Percentiles rank a stretch among this genome's conserved stretches.
phyloP scores from a whole-genome alignment of 2,329 filamentous ascomycete genomes.

The Emericellopsis atlantica region DNA sequence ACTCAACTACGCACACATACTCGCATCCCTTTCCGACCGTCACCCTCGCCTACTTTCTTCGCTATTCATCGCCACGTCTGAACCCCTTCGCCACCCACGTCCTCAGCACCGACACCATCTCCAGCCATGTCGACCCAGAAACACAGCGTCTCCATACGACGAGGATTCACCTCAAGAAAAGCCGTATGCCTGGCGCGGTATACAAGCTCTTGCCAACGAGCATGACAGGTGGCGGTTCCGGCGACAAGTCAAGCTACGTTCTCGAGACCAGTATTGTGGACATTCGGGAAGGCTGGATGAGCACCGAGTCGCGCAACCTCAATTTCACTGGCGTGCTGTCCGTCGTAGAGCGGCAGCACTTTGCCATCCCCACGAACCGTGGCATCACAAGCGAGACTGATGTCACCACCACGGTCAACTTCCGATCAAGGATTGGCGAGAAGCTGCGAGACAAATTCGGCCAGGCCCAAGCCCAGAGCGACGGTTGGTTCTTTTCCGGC shows the following conservation, averaged over 20 bases:
- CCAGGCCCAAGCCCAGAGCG: slow-evolving; percentile 23
- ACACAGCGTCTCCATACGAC: slow-evolving; percentile 67
- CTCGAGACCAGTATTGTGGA: slow-evolving; percentile 71
- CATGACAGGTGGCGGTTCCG: slow-evolving; percentile 46
- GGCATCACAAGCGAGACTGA: slow-evolving; percentile 36
- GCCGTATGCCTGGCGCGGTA: slow-evolving; percentile 61
- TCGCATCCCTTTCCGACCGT: slow-evolving; percentile 75
- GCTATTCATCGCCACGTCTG: slow-evolving; percentile 57
- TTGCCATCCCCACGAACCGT: slow-evolving; percentile 28
- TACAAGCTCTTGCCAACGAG: slow-evolving; percentile 63
- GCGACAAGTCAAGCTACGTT: slow-evolving; percentile 65
- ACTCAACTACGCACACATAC: slow-evolving; percentile 59
- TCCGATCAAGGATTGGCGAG: slow-evolving; percentile 61
- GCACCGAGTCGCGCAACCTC: slow-evolving; percentile 67
- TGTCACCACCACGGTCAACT: slow-evolving; percentile 62
- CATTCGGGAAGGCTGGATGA: slow-evolving; percentile 71
- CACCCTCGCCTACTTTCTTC: slow-evolving; percentile 79
- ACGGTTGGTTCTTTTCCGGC: slow-evolving; percentile 36
- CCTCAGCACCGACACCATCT: slow-evolving; percentile 71
- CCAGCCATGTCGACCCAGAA: slow-evolving; percentile 56
- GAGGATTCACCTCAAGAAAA: slow-evolving; percentile 72
- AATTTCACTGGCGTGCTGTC: slow-evolving; percentile 73
- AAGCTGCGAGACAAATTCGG: slow-evolving; percentile 44
- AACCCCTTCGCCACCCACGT: slow-evolving; percentile 78
- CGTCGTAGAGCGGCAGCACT: slow-evolving; percentile 65